A percentile compares a stretch with the other conserved stretches of the same genome.
These are phyloP conservation scores for Rhizopus arrhizus DNA, from an alignment of 371 early-diverging fungal genomes.

Conservation along the genomic window DNA sequence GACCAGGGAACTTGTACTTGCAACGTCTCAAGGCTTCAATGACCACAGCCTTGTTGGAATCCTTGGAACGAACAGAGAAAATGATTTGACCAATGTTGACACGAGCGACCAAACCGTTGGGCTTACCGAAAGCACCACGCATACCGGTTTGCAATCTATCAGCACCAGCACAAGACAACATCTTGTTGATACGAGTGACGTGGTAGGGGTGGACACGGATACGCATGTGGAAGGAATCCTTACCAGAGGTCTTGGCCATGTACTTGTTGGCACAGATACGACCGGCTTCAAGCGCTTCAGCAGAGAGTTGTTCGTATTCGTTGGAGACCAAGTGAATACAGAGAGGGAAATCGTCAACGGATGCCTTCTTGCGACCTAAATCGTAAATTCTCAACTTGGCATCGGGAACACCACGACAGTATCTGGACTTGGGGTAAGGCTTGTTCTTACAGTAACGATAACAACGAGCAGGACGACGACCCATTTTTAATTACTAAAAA, in stretches of 20 bases:
- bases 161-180: slow-evolving; percentile 99
- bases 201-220: slow-evolving; percentile 99
- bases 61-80: slow-evolving; percentile 98
- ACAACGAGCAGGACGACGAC: slow-evolving; percentile 99
- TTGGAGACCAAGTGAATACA: slow-evolving; percentile 97
- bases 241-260: slow-evolving; percentile 98
- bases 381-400: slow-evolving; percentile 99
- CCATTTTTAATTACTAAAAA: slow-evolving; percentile 64
- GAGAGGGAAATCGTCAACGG: slow-evolving; percentile 97
- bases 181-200: slow-evolving; percentile 99
- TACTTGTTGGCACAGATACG: slow-evolving; percentile 99
- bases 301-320: slow-evolving; percentile 98
- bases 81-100: slow-evolving; percentile 99
- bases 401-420: slow-evolving; percentile 99
- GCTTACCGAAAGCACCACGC: slow-evolving; percentile 99
- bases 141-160: slow-evolving; percentile 99
- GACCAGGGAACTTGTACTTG: slow-evolving; percentile 99
- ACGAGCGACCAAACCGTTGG: slow-evolving; percentile 98
- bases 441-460: slow-evolving; percentile 99
- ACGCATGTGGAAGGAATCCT: slow-evolving; percentile 99
- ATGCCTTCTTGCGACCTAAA: slow-evolving; percentile 99
- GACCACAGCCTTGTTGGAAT: slow-evolving; percentile 91
- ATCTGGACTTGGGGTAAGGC: slow-evolving; percentile 99
- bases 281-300: slow-evolving; percentile 99
- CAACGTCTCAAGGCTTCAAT: slow-evolving; percentile 97